Percentiles rank a stretch among this genome's conserved stretches.
phyloP scores from a whole-genome alignment of 2,329 filamentous ascomycete genomes.

The Calonectria hawksworthii region DNA sequence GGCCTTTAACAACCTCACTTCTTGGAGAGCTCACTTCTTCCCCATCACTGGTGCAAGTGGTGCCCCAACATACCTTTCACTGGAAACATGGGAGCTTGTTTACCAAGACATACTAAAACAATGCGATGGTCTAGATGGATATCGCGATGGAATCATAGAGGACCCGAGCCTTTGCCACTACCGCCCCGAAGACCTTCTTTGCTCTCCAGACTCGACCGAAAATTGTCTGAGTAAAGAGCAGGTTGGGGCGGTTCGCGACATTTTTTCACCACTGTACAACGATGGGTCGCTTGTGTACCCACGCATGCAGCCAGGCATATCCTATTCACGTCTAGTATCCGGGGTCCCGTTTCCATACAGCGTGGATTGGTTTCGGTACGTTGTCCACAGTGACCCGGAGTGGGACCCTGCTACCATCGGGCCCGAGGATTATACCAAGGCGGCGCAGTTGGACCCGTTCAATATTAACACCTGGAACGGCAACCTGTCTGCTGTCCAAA shows the following conservation, averaged over 20 bases:
- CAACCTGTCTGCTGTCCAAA: constrained; percentile 53
- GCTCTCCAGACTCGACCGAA: constrained; percentile 57
- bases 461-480: constrained; percentile 52
- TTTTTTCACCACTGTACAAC: constrained; percentile 8
- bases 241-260: neutral
- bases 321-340: constrained; percentile 56
- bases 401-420: constrained; percentile 23
- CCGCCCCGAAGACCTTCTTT: constrained; percentile 56
- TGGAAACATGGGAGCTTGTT: constrained; percentile 55
- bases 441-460: constrained; percentile 16
- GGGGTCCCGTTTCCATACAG: constrained; percentile 39
- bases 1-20: constrained; percentile 61
- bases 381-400: constrained; percentile 21
- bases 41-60: neutral
- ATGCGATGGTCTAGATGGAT: constrained; percentile 64
- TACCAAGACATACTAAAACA: constrained; percentile 59
- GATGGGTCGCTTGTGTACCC: constrained; percentile 52
- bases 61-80: constrained; percentile 38
- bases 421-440: constrained; percentile 55
- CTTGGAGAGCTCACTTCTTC: constrained; percentile 28
- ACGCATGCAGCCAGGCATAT: constrained; percentile 22
- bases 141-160: constrained; percentile 63
- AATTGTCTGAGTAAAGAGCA: constrained; percentile 21
- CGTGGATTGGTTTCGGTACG: constrained; percentile 27
- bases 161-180: constrained; percentile 60